Evolutionary conservation across 164 flowering plant species (phyloP), one percentile per base, ranked within the genome.

Genomic region (Aristolochia fimbriata): DNA sequence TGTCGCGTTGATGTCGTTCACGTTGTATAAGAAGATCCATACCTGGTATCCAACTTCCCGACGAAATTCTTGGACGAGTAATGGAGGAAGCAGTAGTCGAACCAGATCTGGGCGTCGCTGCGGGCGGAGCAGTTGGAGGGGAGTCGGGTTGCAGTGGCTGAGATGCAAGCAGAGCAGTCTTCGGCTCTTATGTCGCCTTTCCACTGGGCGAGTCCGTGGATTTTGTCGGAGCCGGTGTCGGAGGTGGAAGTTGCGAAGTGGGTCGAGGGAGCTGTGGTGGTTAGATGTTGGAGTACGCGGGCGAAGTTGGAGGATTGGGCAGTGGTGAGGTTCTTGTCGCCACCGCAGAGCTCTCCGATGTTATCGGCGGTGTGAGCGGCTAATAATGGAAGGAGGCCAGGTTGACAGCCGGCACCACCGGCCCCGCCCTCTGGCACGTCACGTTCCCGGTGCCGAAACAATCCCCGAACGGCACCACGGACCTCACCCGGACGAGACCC

Each of bases 341-440:
- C 41, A 58, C 51, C 37, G 58, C 65, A 62, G 15, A 51, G 22
- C 33, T 62, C 65, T 20, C 31, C 58, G 2, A 45, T 15, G 15
- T 33, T 31, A 43, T 45, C 58, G 4, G 47, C 58, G 10, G 51
- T 20, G 15, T 41, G 4, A 15, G 27, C 17, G 20, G n/a, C n/a
- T n/a, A n/a, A n/a, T n/a, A n/a, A n/a, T n/a, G n/a, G n/a, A n/a
- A n/a, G n/a, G n/a, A n/a, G n/a, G n/a, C 75, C 21, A 79, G 64
- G 19, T 79, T 73, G 24, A 79, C 65, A 6, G 30, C 11, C 0
- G 80, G 83, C 48, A 79, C 79, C 1, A 51, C 61, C 0, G 71
- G 67, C 1, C 81, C 79, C 0, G 75, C 51, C 19, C 74, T 15
- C 0, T 76, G 67, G 12, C 59, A 47, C 1, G 3, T 30, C 9